Conservation (phyloP, 2,329 filamentous ascomycete species). For the Ceratocystiopsis brevicomis region DNA sequence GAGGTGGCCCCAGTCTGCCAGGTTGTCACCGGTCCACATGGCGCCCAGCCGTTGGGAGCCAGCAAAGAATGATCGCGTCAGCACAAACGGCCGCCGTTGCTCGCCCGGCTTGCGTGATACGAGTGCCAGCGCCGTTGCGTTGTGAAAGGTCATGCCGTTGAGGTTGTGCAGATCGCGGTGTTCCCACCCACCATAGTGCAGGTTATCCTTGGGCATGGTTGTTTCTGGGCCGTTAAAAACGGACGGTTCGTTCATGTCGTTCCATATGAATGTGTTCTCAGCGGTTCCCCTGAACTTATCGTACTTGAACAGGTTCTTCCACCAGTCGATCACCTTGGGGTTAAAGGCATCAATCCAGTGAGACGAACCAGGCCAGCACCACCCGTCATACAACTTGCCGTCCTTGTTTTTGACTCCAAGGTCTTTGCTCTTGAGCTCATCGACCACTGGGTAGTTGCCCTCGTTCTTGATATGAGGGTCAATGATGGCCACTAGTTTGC, state of each 20-base stretch:
- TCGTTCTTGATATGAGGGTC: constrained; percentile 96
- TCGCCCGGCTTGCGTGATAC: constrained; percentile 74
- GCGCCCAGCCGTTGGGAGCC: constrained; percentile 79
- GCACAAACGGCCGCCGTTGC: constrained; percentile 67
- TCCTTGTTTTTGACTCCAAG: constrained; percentile 83
- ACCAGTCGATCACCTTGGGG: constrained; percentile 80
- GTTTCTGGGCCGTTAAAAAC: constrained; percentile 98
- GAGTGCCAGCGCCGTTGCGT: constrained; percentile 77
- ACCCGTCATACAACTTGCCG: constrained; percentile 74
- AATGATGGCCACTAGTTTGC: constrained; percentile 86
- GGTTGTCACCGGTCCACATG: constrained; percentile 99
- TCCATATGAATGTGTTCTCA: constrained; percentile 88
- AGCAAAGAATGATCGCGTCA: constrained; percentile 83
- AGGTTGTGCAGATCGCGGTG: constrained; percentile 93
- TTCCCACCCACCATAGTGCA: constrained; percentile 84
- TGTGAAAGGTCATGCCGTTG: constrained; percentile 88
- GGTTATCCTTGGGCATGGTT: constrained; percentile 96
- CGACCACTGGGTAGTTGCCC: constrained; percentile 54
- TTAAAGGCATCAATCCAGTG: constrained; percentile 96
- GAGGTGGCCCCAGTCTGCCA: constrained; percentile 80
- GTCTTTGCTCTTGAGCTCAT: constrained; percentile 68
- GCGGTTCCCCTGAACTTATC: constrained; percentile 70
- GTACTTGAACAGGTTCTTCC: constrained; percentile 75
- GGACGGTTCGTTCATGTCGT: constrained; percentile 98
- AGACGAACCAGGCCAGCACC: constrained; percentile 97